Conservation (phyloP, 805 yeast species). For the Kodamaea sagamina region DNA sequence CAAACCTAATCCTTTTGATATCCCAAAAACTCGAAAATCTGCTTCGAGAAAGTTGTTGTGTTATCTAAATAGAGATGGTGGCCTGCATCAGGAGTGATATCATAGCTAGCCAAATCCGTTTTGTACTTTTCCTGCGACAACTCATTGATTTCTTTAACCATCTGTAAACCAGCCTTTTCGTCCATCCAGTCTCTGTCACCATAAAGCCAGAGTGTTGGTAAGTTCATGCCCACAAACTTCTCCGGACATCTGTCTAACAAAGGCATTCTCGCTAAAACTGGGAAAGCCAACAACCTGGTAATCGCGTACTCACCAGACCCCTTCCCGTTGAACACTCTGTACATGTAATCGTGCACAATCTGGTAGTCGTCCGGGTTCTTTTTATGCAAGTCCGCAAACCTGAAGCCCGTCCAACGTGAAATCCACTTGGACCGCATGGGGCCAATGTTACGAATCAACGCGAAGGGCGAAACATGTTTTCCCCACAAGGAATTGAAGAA, state of each 20-base stretch:
- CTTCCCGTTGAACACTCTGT: constrained; percentile 51
- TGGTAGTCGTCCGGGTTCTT: constrained; percentile 35
- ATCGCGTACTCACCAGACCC: constrained; percentile 69
- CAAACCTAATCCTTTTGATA: background rate
- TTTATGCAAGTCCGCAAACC: constrained; percentile 44
- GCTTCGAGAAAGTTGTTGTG: constrained; percentile 36
- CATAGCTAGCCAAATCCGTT: constrained; percentile 32
- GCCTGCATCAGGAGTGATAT: constrained; percentile 46
- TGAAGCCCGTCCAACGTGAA: constrained; percentile 53
- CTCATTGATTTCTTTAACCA: constrained; percentile 24
- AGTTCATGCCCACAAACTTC: constrained; percentile 38
- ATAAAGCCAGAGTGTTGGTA: constrained; percentile 60
- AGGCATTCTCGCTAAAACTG: constrained; percentile 59
- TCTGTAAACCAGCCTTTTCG: constrained; percentile 52
- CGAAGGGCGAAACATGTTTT: constrained; percentile 55
- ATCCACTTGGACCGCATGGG: constrained; percentile 55
- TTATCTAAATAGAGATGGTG: constrained; percentile 59
- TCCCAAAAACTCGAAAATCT: constrained; percentile 21
- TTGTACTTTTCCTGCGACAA: constrained; percentile 32
- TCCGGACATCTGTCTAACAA: constrained; percentile 52
- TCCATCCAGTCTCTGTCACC: constrained; percentile 78
- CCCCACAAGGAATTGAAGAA: constrained; percentile 47
- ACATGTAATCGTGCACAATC: constrained; percentile 55
- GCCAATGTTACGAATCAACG: constrained; percentile 50
- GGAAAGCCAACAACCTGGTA: constrained; percentile 59